Base-by-base conservation (phyloP, 441 rosid genomes). In the Erysimum pusillum region DNA sequence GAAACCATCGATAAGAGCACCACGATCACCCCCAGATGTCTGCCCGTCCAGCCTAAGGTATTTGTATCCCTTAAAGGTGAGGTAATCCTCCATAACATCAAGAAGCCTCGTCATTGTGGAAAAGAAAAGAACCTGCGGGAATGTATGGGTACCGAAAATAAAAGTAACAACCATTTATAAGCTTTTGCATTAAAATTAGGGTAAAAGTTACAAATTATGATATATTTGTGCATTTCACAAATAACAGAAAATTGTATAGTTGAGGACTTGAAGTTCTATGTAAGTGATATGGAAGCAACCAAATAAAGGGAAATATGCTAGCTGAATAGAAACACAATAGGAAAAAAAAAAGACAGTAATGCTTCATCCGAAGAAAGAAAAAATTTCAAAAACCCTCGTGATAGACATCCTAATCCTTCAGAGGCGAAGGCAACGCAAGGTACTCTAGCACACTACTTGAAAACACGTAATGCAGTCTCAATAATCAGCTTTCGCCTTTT, bases 21-120 rank as follows among this genome's bases (percentile, higher is more conserved):
- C 99, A 78, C 99, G 97, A 83, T 94, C 97, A 83, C 93, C 99
- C 77, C 93, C 84, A 85, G 96, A 92, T 62, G 99, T 94, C 45
- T 96, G 90, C 83, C 98, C 99, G 82, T 94, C 99, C 69, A 94
- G 88, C 80, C 98, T 86, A 76, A 97, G 84, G 80, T 92, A 94
- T 35, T 89, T 63, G 80, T 92, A 90, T 22, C 87, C 79, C 81
- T 91, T 83, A 88, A 97, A 92, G 68, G 85, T 92, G 90, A 94
- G 80, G 76, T 92, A 94, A 74, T 94, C 99, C 86, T 94, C 99
- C 85, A 94, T 48, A 81, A 94, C 93, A 83, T 94, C 99, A 49
- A 94, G 94, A 57, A 94, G 94, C 83, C 89, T 94, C n/a, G 99
- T 94, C 99, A 94, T 94, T 79, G 98, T 94, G 79, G 98, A 92